A percentile compares a stretch with the other conserved stretches of the same genome.
These are phyloP conservation scores for Schwanniomyces vanrijiae DNA, from an alignment of 805 yeast species.

Conservation along the genomic window DNA sequence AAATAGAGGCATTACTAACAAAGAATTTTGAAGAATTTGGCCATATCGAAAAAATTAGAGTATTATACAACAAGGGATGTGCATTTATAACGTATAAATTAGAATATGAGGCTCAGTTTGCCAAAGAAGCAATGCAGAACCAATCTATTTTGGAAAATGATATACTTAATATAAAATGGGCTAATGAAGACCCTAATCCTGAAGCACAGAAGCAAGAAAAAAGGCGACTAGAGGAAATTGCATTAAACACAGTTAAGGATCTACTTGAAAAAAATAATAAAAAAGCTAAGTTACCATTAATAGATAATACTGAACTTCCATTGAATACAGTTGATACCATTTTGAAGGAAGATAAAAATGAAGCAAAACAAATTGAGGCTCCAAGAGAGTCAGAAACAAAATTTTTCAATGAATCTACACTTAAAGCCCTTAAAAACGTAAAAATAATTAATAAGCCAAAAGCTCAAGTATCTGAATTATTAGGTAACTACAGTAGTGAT, in stretches of 20 bases:
- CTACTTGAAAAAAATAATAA: conserved; percentile 29
- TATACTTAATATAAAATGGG: conserved; percentile 78
- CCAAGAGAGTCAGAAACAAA: conserved; percentile 2
- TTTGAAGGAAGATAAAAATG: neutral
- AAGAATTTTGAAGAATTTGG: conserved; percentile 74
- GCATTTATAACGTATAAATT: conserved; percentile 74
- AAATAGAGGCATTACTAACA: conserved; percentile 32
- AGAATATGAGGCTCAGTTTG: conserved; percentile 86
- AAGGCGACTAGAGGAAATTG: conserved; percentile 49
- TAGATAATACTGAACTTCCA: conserved; percentile 2
- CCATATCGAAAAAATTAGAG: conserved; percentile 62
- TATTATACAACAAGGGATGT: conserved; percentile 60
- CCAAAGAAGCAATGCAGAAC: conserved; percentile 90
- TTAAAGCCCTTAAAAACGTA: conserved; percentile 12
- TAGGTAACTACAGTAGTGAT: conserved; percentile 31
- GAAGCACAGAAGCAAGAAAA: conserved; percentile 51
- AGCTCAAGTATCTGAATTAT: conserved; percentile 9
- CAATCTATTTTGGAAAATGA: conserved; percentile 69
- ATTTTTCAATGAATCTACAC: conserved; percentile 12
- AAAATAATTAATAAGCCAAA: conserved; percentile 5
- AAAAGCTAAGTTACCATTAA: conserved; percentile 7
- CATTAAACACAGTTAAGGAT: conserved; percentile 52
- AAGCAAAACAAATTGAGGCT: conserved; percentile 12
- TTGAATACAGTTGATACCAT: conserved; percentile 4
- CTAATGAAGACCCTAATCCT: conserved; percentile 85